Percentiles rank a stretch among this genome's conserved stretches.
Conservation (phyloP, 441 rosid genomes). For the Erodium trifolium region DNA sequence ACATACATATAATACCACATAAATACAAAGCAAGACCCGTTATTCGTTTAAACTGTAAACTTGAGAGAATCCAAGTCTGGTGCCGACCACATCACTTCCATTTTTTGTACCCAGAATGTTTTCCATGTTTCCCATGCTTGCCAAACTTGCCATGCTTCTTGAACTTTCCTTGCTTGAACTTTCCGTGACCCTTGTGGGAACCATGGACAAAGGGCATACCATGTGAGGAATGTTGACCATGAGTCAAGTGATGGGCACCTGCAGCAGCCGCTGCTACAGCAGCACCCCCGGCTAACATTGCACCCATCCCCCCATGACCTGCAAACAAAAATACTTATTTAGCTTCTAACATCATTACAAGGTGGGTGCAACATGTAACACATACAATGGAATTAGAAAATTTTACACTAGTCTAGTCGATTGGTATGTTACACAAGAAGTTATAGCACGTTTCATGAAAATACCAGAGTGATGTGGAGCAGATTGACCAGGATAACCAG, state of each 20-base stretch:
- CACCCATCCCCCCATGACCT: constrained; percentile 15
- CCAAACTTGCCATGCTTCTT: constrained; percentile 14
- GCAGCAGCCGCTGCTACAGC: constrained; percentile 24
- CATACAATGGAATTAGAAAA: no score
- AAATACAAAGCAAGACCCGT: no score
- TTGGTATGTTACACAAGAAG: not conserved
- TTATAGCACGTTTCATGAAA: not conserved
- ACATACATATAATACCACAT: no score
- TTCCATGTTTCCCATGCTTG: constrained; percentile 8
- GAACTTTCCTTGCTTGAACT: constrained; percentile 21
- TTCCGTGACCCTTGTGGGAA: constrained; percentile 16
- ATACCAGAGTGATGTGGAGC: constrained; percentile 21
- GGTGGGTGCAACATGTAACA: not conserved
- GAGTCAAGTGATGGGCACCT: constrained; percentile 17
- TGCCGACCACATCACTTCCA: constrained; percentile 11
- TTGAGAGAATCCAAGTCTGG: not conserved
- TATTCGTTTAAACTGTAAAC: not conserved
- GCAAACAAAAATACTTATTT: no score
- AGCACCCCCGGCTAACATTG: constrained; percentile 24
- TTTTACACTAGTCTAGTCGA: no score
- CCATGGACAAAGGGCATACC: constrained; percentile 14
- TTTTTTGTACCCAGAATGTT: constrained; percentile 7
- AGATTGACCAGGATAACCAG: constrained; percentile 19
- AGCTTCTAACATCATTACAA: not conserved
- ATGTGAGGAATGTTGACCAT: constrained; percentile 11